Evolutionary conservation across 2,329 filamentous ascomycete species (phyloP).

Genomic region (Geosmithia flava): DNA sequence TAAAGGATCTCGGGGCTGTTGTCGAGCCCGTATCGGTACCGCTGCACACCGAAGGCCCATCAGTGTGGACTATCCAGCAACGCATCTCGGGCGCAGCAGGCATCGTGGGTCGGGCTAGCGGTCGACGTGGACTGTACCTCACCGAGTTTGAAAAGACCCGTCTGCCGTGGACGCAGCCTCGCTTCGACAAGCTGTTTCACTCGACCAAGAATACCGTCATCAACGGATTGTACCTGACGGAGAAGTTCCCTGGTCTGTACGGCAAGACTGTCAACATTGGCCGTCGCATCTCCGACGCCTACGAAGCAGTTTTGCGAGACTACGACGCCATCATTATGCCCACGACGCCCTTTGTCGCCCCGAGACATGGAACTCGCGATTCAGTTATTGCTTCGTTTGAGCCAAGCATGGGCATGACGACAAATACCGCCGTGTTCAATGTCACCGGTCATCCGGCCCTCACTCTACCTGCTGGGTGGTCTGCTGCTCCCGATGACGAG

Average conservation of each 20-base stretch:
- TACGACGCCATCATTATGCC: constrained; percentile 35
- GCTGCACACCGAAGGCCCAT: constrained; percentile 29
- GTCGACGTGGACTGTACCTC: constrained; percentile 34
- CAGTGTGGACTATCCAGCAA: constrained; percentile 38
- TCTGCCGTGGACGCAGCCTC: constrained; percentile 29
- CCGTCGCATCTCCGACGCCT: constrained; percentile 31
- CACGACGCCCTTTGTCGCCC: constrained; percentile 33
- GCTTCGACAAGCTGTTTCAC: constrained; percentile 37
- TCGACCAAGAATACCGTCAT: constrained; percentile 42
- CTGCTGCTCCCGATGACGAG: constrained; percentile 23
- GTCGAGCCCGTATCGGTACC: constrained; percentile 39
- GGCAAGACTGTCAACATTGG: constrained; percentile 36
- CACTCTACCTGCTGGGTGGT: constrained; percentile 35
- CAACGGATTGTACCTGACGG: constrained; percentile 32
- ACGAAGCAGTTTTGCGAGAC: constrained; percentile 23
- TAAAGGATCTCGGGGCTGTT: constrained; percentile 31
- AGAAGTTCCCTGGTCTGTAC: constrained; percentile 30
- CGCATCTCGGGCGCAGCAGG: constrained; percentile 28
- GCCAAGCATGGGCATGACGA: constrained; percentile 38
- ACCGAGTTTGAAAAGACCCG: constrained; percentile 35
- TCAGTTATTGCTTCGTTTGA: constrained; percentile 30
- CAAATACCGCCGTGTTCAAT: constrained; percentile 45
- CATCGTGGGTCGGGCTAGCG: constrained; percentile 28
- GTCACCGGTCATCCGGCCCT: constrained; percentile 44
- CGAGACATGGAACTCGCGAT: constrained; percentile 23